A percentile compares a stretch with the other conserved stretches of the same genome.
phyloP scores from a whole-genome alignment of 106 monocot genomes.

The Narthecium ossifragum region DNA sequence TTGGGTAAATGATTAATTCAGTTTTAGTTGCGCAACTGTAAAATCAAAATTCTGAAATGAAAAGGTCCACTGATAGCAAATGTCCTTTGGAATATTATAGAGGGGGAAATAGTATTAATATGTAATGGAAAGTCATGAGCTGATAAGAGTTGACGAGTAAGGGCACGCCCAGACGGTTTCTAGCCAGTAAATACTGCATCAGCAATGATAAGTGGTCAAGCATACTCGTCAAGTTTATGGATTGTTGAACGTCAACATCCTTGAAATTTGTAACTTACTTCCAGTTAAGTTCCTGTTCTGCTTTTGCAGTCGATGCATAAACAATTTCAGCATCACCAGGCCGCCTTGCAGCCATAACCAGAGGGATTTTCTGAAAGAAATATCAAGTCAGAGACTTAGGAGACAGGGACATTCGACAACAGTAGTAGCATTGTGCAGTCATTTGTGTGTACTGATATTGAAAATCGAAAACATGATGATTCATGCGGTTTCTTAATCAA shows the following conservation, averaged over 20 bases:
- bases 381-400: neutral
- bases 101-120: neutral
- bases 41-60: neutral
- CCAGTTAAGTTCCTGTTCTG: conserved; percentile 77
- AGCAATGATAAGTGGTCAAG: no score
- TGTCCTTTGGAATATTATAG: neutral
- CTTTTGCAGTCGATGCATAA: conserved; percentile 73
- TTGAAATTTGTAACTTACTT: conserved; percentile 32
- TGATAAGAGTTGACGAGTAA: neutral
- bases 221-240: neutral
- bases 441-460: no score
- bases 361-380: conserved; percentile 68
- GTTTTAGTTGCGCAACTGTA: neutral
- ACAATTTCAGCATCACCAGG: conserved; percentile 81
- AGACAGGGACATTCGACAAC: no score
- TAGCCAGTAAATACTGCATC: no score
- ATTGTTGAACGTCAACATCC: neutral
- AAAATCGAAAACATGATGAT: no score
- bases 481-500: no score
- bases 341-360: conserved; percentile 49
- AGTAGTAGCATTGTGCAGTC: no score
- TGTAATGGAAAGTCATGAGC: neutral
- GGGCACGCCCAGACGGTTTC: neutral
- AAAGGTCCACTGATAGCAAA: neutral
- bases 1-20: neutral